These are phyloP conservation scores for Ustilago cynodontis DNA, from an alignment of 1,284 basidiomycete genomes.

Conservation along the genomic window DNA sequence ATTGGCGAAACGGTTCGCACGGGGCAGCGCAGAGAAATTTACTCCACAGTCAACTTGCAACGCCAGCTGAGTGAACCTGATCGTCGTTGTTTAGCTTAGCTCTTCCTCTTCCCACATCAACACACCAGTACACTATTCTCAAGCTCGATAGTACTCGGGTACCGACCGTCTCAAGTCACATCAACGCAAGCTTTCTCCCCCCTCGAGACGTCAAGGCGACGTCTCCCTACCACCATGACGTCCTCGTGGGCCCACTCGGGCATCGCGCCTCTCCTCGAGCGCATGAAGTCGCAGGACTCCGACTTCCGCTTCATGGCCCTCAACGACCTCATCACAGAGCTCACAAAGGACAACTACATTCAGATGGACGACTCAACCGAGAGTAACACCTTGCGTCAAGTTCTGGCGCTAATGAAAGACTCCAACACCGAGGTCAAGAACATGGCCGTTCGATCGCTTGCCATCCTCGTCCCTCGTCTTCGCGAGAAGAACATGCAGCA, in stretches of 20 bases:
- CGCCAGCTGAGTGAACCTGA: constrained; percentile 11
- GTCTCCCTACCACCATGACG: constrained; percentile 28
- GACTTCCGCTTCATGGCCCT: constrained; percentile 69
- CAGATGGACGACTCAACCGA: constrained; percentile 72
- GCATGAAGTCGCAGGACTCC: constrained; percentile 67
- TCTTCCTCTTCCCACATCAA: background rate
- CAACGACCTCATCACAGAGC: constrained; percentile 61
- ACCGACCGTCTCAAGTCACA: background rate
- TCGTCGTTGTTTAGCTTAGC: background rate
- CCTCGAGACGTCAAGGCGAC: background rate
- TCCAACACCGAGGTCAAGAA: constrained; percentile 98
- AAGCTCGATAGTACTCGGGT: background rate
- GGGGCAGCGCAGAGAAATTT: constrained; percentile 10
- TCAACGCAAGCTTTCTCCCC: background rate
- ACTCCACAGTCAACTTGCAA: constrained; percentile 24
- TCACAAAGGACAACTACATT: constrained; percentile 50
- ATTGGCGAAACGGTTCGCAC: constrained; percentile 6
- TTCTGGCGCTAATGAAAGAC: constrained; percentile 87
- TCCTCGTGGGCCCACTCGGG: constrained; percentile 47
- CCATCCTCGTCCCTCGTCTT: constrained; percentile 86
- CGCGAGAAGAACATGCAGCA: constrained; percentile 83
- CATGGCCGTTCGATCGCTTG: constrained; percentile 81
- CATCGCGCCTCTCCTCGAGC: constrained; percentile 61
- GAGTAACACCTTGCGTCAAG: constrained; percentile 81
- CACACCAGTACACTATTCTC: background rate